These are phyloP conservation scores for Lolium multiflorum DNA, from an alignment of 176 grass and related monocot genomes.

Conservation along the genomic window DNA sequence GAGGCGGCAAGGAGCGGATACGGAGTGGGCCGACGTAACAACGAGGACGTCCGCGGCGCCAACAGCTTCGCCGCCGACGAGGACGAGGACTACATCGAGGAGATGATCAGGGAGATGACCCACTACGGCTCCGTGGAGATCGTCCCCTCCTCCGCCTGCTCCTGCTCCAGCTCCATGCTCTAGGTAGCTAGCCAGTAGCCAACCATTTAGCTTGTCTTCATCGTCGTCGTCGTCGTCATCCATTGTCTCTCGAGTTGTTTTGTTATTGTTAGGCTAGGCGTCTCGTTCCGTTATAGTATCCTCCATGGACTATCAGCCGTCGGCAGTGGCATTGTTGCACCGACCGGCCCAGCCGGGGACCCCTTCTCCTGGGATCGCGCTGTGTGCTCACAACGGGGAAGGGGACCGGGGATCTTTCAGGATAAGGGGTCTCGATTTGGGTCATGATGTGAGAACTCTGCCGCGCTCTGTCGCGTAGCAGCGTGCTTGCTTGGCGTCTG, in stretches of 20 bases:
- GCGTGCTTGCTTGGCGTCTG: neutral
- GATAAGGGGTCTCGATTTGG: constrained; percentile 62
- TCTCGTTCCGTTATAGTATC: too few relatives aligned
- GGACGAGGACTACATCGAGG: constrained; percentile 64
- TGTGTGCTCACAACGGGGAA: constrained; percentile 29
- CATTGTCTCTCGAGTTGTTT: neutral
- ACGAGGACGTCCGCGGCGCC: neutral
- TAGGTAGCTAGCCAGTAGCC: neutral
- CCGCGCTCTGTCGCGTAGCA: constrained; percentile 11
- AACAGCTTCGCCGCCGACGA: neutral
- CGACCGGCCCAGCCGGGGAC: constrained; percentile 11
- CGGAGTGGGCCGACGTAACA: neutral
- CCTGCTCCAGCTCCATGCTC: constrained; percentile 35
- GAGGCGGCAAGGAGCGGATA: neutral
- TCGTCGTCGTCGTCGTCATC: neutral
- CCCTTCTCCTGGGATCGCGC: constrained; percentile 17
- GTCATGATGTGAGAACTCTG: constrained; percentile 48
- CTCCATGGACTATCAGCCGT: neutral
- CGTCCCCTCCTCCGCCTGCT: constrained; percentile 38
- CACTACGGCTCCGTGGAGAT: constrained; percentile 82
- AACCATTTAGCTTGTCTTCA: neutral
- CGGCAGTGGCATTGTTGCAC: constrained; percentile 9
- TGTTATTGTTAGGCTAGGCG: neutral
- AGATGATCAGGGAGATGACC: constrained; percentile 93
- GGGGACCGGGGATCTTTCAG: constrained; percentile 56